These are phyloP conservation scores for Penicillium roqueforti DNA, from an alignment of 495 filamentous ascomycete species.

Conservation along the genomic window DNA sequence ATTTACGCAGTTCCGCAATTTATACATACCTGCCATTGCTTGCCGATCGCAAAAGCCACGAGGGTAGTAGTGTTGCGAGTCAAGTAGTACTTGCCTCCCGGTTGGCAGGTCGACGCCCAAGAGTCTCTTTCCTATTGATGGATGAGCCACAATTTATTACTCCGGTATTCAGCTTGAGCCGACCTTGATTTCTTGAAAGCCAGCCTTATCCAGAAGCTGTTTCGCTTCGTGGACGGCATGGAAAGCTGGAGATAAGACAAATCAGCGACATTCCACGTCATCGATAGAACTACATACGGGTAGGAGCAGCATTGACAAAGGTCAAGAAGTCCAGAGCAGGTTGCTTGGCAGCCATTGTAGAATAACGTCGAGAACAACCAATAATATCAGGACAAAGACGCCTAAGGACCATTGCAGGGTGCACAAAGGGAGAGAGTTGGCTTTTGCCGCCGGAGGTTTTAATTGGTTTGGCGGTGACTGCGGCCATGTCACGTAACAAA, in stretches of 20 bases:
- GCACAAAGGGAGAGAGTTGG: conserved; percentile 11
- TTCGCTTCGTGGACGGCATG: conserved; percentile 84
- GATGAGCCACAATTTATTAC: not conserved
- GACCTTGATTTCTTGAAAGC: conserved; percentile 80
- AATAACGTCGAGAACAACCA: conserved; percentile 14
- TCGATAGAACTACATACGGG: conserved; percentile 55
- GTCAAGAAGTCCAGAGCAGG: conserved; percentile 79
- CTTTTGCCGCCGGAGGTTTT: conserved; percentile 21
- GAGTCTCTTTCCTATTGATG: conserved; percentile 70
- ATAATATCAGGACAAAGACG: conserved; percentile 10
- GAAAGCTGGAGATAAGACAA: conserved; percentile 59
- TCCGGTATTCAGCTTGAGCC: not conserved
- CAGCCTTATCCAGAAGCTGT: conserved; percentile 68
- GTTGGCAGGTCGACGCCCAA: conserved; percentile 74
- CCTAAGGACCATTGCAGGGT: conserved; percentile 8
- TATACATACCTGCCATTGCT: conserved; percentile 68
- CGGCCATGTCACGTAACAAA: not conserved
- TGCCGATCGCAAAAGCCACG: conserved; percentile 89
- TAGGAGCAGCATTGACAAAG: conserved; percentile 93
- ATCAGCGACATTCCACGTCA: conserved; percentile 19
- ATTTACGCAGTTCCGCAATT: not conserved
- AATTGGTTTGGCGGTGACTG: conserved; percentile 11
- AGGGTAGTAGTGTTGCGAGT: conserved; percentile 93
- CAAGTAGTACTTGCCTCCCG: conserved; percentile 93
- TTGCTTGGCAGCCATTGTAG: conserved; percentile 56